phyloP scores from a whole-genome alignment of 2,329 filamentous ascomycete species.

The Orbilia ellipsospora region DNA sequence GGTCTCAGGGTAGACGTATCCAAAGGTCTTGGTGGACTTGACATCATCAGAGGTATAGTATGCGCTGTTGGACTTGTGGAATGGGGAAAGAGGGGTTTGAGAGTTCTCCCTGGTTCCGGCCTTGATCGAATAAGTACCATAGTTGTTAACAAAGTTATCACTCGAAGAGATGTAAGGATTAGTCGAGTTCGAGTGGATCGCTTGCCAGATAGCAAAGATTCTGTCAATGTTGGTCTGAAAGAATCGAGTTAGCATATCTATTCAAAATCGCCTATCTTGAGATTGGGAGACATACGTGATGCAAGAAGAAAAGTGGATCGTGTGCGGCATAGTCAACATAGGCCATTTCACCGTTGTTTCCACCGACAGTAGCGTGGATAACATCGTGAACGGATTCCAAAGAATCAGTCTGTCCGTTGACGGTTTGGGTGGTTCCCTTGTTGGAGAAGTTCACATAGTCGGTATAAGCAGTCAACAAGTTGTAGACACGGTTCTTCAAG shows the following conservation, averaged over 20 bases:
- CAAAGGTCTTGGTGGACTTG: constrained; percentile 69
- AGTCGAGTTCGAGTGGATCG: constrained; percentile 69
- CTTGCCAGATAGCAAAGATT: constrained; percentile 80
- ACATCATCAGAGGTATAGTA: constrained; percentile 56
- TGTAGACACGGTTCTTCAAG: constrained; percentile 44
- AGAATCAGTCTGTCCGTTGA: constrained; percentile 66
- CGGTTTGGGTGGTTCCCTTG: constrained; percentile 64
- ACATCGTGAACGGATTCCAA: constrained; percentile 74
- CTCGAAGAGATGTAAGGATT: constrained; percentile 13
- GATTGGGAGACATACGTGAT: constrained; percentile 66
- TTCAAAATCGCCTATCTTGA: background rate
- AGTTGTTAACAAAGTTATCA: constrained; percentile 15
- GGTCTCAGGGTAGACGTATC: constrained; percentile 80
- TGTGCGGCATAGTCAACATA: constrained; percentile 79
- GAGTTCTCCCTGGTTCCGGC: constrained; percentile 47
- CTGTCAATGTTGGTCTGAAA: constrained; percentile 74
- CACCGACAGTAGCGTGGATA: constrained; percentile 65
- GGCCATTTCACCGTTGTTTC: constrained; percentile 62
- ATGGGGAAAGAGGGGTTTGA: constrained; percentile 56
- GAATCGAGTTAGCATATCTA: background rate
- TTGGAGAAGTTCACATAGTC: constrained; percentile 78
- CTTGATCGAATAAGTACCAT: constrained; percentile 37
- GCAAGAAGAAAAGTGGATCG: constrained; percentile 80
- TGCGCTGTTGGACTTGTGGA: constrained; percentile 51
- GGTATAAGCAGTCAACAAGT: constrained; percentile 66